These are phyloP conservation scores for Panaeolus cyanescens DNA, from an alignment of 768 basidiomycete genomes.

Conservation along the genomic window DNA sequence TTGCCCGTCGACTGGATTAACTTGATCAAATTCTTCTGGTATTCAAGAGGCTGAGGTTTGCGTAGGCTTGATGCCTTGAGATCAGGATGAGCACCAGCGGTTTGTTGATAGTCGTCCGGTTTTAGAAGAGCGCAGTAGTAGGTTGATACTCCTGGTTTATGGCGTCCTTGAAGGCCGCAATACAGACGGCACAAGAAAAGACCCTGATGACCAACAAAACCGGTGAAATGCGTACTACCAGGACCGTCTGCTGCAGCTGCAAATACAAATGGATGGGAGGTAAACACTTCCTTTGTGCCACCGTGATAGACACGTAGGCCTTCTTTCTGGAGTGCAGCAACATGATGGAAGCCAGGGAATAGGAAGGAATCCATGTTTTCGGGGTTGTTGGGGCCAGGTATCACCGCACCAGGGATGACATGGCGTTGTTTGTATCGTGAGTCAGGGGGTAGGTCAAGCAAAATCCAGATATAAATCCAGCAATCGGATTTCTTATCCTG, in stretches of 20 bases:
- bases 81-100: constrained; percentile 18
- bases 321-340: constrained; percentile 16
- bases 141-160: constrained; percentile 24
- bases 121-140: constrained; percentile 34
- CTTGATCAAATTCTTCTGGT: constrained; percentile 9
- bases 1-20: constrained; percentile 17
- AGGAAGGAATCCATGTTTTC: constrained; percentile 25
- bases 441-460: constrained; percentile 28
- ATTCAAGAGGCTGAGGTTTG: not conserved
- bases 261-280: constrained; percentile 9
- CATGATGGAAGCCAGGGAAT: constrained; percentile 17
- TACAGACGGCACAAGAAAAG: constrained; percentile 34
- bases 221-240: constrained; percentile 31
- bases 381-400: constrained; percentile 31
- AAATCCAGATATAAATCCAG: constrained; percentile 45
- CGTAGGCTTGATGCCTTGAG: constrained; percentile 3
- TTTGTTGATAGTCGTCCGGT: constrained; percentile 20
- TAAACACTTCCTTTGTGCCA: constrained; percentile 6
- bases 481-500: constrained; percentile 40
- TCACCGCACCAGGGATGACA: constrained; percentile 25
- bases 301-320: constrained; percentile 32
- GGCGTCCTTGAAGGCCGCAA: constrained; percentile 29
- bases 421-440: constrained; percentile 22
- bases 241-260: constrained; percentile 31
- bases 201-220: constrained; percentile 36